Evolutionary conservation across 768 basidiomycete species (phyloP).

Genomic region (Sarcodon aspratus): DNA sequence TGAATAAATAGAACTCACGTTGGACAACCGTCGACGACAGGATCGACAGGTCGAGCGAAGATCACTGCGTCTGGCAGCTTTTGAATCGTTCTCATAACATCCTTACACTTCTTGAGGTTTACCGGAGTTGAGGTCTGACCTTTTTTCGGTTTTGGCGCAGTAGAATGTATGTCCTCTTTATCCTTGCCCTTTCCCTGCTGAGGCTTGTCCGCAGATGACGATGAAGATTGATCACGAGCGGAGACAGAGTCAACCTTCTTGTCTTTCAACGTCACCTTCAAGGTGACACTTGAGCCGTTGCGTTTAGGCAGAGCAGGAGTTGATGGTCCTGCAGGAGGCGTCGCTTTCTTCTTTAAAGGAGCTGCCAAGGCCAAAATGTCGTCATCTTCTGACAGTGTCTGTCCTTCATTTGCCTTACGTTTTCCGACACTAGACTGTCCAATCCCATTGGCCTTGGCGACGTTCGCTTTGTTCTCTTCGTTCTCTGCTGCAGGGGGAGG

Average conservation of each 20-base stretch:
- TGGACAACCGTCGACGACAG: constrained; percentile 74
- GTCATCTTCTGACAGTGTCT: constrained; percentile 32
- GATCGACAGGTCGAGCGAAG: constrained; percentile 79
- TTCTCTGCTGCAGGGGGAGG: constrained; percentile 9
- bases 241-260: constrained; percentile 2
- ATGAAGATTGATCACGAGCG: constrained; percentile 6
- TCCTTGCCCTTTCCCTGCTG: constrained; percentile 62
- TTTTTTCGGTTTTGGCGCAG: constrained; percentile 25
- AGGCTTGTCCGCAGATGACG: constrained; percentile 28
- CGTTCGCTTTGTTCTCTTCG: constrained; percentile 10
- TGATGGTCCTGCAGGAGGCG: constrained; percentile 12
- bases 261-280: constrained; percentile 3
- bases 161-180: constrained; percentile 32
- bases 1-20: constrained; percentile 45
- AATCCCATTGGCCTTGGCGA: constrained; percentile 16
- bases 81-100: constrained; percentile 46
- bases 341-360: constrained; percentile 40
- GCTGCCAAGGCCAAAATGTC: constrained; percentile 53
- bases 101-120: constrained; percentile 67
- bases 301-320: constrained; percentile 1
- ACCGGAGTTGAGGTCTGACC: constrained; percentile 44
- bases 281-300: neutral
- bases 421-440: constrained; percentile 7
- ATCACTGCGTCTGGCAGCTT: constrained; percentile 59
- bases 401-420: constrained; percentile 1